Evolutionary conservation across 2,329 filamentous ascomycete species (phyloP), one percentile per base, ranked within the genome.

Genomic region (Beauveria scarabaeidicola): DNA sequence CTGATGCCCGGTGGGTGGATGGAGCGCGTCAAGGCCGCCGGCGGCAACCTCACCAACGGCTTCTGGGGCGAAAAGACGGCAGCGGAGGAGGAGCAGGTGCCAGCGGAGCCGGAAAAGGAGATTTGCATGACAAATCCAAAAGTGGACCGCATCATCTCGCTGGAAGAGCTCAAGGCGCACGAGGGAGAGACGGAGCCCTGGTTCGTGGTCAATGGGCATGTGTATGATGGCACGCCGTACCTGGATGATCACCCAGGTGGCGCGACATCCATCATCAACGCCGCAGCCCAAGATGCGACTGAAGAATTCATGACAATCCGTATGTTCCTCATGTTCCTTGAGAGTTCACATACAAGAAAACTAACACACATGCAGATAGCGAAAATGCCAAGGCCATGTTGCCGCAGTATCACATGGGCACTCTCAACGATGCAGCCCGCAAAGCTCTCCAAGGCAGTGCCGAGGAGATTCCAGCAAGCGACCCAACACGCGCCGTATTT

Each of bases 321-420:
- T 93, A 78, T 80, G 89, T 80, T 17, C 40, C n/a, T 9, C 10
- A 21, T 47, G 10, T 32, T 41, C 25, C 2, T 8, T 15, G 5
- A 38, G 5, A 38, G 1, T 51, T 21, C 4, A 29, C 19, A 15
- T 2, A 10, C 17, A n/a, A 19, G 17, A 15, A 15, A 5, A 36
- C 11, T 23, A 19, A 50, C 29, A 8, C 25, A 9, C 27, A 32
- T 7, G 4, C 68, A 93, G 90, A 96, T 71, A 92, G 88, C 70
- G 91, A 96, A 75, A 96, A 89, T 17, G 92, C 92, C 38, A 96
- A 95, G 74, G 81, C 80, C 19, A 96, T 96, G 91, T 91, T 97
- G 87, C 81, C 83, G 11, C 74, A 81, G 48, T 95, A 96, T 69
- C 91, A 97, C 71, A 85, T 97, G 64, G 92, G 92, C 54, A 85